Conservation (phyloP, 2,329 filamentous ascomycete species). For the Juglanconis sp. region DNA sequence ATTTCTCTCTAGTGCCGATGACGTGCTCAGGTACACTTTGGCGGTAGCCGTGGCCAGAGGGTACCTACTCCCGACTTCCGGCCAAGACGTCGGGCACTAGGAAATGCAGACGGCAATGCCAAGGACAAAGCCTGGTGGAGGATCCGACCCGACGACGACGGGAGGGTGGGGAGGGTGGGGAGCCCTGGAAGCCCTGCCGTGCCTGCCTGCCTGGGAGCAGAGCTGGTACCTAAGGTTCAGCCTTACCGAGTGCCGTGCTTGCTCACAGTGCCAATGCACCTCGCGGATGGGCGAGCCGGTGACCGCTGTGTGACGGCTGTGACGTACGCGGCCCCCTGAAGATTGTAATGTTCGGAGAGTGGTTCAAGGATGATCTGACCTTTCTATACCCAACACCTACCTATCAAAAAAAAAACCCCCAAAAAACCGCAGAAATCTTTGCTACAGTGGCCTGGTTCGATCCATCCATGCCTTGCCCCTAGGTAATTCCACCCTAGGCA, state of each 20-base stretch:
- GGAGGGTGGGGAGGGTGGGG: neutral
- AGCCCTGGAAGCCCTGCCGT: neutral
- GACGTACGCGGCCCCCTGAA: conserved; percentile 19
- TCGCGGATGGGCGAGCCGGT: neutral
- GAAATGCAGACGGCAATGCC: neutral
- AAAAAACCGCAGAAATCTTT: neutral
- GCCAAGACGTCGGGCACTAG: neutral
- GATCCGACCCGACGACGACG: neutral
- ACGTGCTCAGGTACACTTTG: conserved; percentile 17
- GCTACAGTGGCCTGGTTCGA: neutral
- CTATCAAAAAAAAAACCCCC: neutral
- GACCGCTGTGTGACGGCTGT: neutral
- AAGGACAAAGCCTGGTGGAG: conserved; percentile 4
- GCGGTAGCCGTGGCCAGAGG: neutral
- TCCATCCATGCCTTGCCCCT: neutral
- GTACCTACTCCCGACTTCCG: conserved; percentile 8
- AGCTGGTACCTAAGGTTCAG: neutral
- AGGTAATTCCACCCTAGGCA: neutral
- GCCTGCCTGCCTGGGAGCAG: too few relatives aligned
- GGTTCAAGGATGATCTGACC: neutral
- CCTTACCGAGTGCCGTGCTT: neutral
- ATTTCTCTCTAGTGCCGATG: conserved; percentile 15
- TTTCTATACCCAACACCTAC: too few relatives aligned
- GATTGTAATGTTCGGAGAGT: conserved; percentile 6
- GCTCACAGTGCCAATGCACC: conserved; percentile 8